A percentile compares a stretch with the other conserved stretches of the same genome.
phyloP scores from a whole-genome alignment of 176 grass and related monocot genomes.

The Lolium perenne region DNA sequence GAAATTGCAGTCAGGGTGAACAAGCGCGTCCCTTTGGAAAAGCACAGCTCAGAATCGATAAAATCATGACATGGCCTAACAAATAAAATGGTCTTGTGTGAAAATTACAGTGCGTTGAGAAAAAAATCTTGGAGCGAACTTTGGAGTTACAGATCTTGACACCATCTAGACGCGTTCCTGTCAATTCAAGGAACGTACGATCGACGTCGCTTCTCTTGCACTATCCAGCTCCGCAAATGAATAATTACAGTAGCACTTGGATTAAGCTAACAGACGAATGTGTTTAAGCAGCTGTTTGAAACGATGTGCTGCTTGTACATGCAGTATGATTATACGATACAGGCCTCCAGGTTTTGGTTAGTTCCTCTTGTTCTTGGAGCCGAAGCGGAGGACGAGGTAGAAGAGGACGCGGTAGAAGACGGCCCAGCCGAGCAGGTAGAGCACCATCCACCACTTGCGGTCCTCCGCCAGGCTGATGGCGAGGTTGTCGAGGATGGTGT shows the following conservation, averaged over 20 bases:
- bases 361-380: slow-evolving; percentile 76
- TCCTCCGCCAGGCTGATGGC: slow-evolving; percentile 40
- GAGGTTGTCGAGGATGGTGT: slow-evolving; percentile 57
- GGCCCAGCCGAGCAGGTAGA: slow-evolving; percentile 64
- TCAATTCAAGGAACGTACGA: background rate
- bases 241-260: background rate
- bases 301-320: background rate
- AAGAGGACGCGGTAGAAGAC: slow-evolving; percentile 68
- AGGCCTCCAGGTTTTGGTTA: background rate
- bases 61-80: slow-evolving; percentile 5
- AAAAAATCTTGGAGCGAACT: background rate
- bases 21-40: background rate
- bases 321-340: background rate
- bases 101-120: background rate
- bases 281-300: background rate
- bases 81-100: background rate
- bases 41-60: background rate
- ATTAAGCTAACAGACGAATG: background rate
- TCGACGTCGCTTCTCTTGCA: background rate
- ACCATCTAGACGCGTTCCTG: background rate
- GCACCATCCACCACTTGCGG: slow-evolving; percentile 72
- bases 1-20: background rate
- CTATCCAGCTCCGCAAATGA: background rate
- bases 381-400: slow-evolving; percentile 70
- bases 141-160: background rate